Conservation (phyloP, 495 filamentous ascomycete species). For the Neurospora sp. region DNA sequence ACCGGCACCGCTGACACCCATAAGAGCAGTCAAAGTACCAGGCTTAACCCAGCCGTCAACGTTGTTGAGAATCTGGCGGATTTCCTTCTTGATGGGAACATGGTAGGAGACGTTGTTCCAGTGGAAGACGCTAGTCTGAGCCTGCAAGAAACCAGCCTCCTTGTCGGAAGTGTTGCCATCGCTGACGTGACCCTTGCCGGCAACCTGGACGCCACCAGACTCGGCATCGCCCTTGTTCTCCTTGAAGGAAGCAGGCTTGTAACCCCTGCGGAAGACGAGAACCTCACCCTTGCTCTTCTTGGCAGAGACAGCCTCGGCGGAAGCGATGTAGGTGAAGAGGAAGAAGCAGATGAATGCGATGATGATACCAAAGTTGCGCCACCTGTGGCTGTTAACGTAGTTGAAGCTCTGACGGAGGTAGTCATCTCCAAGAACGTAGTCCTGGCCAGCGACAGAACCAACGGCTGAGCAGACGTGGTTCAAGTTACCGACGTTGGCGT, state of each 20-base stretch:
- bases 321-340: constrained; percentile 53
- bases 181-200: constrained; percentile 31
- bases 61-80: constrained; percentile 67
- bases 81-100: constrained; percentile 73
- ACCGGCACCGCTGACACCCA: constrained; percentile 66
- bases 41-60: constrained; percentile 90
- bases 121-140: constrained; percentile 60
- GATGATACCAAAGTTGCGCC: constrained; percentile 78
- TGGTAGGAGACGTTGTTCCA: constrained; percentile 84
- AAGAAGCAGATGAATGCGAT: constrained; percentile 63
- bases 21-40: constrained; percentile 80
- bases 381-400: constrained; percentile 54
- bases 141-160: constrained; percentile 39
- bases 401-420: constrained; percentile 53
- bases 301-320: constrained; percentile 64
- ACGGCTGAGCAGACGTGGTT: constrained; percentile 51
- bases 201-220: constrained; percentile 39
- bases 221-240: constrained; percentile 46
- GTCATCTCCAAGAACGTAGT: constrained; percentile 49
- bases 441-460: constrained; percentile 49
- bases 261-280: constrained; percentile 70
- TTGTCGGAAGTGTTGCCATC: constrained; percentile 40
- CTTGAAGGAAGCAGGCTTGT: constrained; percentile 48
- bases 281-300: constrained; percentile 84
- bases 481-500: constrained; percentile 27